phyloP scores from a whole-genome alignment of 2,329 filamentous ascomycete genomes.

The Albifimbria verrucaria region DNA sequence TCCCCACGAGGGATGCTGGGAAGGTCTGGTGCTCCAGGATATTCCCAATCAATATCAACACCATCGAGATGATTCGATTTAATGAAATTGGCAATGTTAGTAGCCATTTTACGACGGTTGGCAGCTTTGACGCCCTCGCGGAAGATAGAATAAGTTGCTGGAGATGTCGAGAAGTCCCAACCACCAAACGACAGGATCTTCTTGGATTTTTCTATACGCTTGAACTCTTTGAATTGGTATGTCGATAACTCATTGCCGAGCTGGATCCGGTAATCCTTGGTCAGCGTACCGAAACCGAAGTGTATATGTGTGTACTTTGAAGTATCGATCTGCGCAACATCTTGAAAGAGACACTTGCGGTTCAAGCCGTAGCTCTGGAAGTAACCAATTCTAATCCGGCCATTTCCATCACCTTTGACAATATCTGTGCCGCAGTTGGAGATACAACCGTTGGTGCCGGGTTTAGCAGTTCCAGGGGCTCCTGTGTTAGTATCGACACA shows the following conservation, averaged over 20 bases:
- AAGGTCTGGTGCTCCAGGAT: constrained; percentile 23
- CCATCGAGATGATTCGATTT: constrained; percentile 33
- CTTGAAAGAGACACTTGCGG: constrained; percentile 25
- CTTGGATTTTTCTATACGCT: constrained; percentile 12
- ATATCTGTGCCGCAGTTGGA: constrained; percentile 22
- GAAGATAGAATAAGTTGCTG: constrained; percentile 12
- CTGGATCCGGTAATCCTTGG: constrained; percentile 10
- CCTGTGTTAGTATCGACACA: constrained; percentile 29
- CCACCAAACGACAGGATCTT: constrained; percentile 25
- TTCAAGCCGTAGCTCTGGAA: constrained; percentile 31
- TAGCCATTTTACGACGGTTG: constrained; percentile 29
- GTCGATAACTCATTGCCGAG: no score
- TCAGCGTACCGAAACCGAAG: constrained; percentile 32
- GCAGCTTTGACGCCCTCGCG: constrained; percentile 12
- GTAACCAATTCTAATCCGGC: constrained; percentile 8
- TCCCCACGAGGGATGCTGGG: constrained; percentile 24
- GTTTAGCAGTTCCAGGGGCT: constrained; percentile 26
- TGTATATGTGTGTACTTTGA: constrained; percentile 28
- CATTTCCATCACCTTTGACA: constrained; percentile 8
- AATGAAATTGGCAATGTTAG: constrained; percentile 33
- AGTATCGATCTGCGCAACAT: constrained; percentile 6
- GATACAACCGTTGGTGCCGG: constrained; percentile 12
- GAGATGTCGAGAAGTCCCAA: constrained; percentile 18
- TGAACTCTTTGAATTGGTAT: constrained; percentile 18
- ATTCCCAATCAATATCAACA: constrained; percentile 41